Evolutionary conservation across 768 basidiomycete genomes (phyloP), one percentile per base, ranked within the genome.

Genomic region (Phanerochaete carnosa): DNA sequence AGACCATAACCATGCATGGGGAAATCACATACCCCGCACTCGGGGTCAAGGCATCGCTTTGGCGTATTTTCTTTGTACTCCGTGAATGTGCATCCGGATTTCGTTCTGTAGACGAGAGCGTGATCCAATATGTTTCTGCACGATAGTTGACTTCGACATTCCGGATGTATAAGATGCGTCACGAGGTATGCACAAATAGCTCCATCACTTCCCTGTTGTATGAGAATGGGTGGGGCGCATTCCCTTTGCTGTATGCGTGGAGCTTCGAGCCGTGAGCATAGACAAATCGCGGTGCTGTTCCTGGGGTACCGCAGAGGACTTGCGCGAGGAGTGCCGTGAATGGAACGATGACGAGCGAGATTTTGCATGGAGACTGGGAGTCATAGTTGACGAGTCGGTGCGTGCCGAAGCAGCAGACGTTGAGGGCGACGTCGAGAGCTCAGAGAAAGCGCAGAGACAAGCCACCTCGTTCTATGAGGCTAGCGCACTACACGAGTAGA

Each of bases 141-240:
- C 11, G 19, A 19, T 19, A 43, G 39, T 43, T 43, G 59, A 59
- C 29, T 23, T 19, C 30, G 19, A 43, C 16, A 15, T 25, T 33
- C 30, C 30, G 56, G 3, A 28, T n/a, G 28, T 13, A 25, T 3
- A 57, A 22, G 2, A 28, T 26, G 22, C 25, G 26, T n/a, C 19
- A 15, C 19, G 23, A 19, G 22, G 56, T 16, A 15, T 50, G 32
- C 16, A 77, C 85, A 68, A 70, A 90, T 89, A 89, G 72, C 67
- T 90, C 88, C 45, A 90, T 73, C 56, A 88, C 75, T 49, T 84
- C 74, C 56, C 78, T 79, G 69, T 89, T 85, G 70, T 90, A 90
- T 26, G 83, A 86, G 33, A 88, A 68, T 0, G 90, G 90, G 75
- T 92, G 92, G 1, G 89, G 90, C 2, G 87, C 90, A 73, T 90